Base-by-base conservation (phyloP, 2,329 filamentous ascomycete species). In the Aureobasidium sp. region DNA sequence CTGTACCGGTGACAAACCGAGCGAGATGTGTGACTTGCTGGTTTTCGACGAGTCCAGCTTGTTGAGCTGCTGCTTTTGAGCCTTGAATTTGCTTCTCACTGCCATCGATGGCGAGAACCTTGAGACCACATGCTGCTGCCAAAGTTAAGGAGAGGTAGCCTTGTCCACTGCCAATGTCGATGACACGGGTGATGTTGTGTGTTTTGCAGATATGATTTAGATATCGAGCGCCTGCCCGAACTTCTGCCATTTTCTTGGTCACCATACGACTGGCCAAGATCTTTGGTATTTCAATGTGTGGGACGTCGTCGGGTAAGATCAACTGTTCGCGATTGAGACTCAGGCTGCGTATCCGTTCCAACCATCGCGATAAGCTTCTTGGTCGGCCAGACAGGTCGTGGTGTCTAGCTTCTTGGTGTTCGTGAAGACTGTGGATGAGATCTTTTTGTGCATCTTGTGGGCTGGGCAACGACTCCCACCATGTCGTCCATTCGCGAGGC, bases 91-190 rank as follows among this genome's bases (percentile, higher is more conserved):
- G 64, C 29, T 61, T 62, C 1, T 62, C 37, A n/a, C 56, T 63
- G 37, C 64, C 64, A n/a, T 65, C 64, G 34, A 65, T 63, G 12
- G 64, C 64, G 14, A 65, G 58, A 5, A 65, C 64, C 39, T 47
- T 60, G 2, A 65, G 22, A 12, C 31, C 53, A 49, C 63, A 64
- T 1, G n/a, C 47, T 15, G 58, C 57, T 53, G 64, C 64, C 5
- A 65, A 47, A 27, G 61, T 63, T 25, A 63, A 36, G 3, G 61
- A 61, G 25, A 65, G 64, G 56, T 65, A 62, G 29, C 64, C 64
- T 47, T 65, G 64, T 41, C 64, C 64, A 47, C 64, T 65, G 7
- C 64, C 64, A 29, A 65, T 63, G 31, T 65, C 64, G 17, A 65
- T 20, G 44, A 63, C 64, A 2, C 42, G 51, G 11, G 49, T 65